phyloP scores from a whole-genome alignment of 2,329 filamentous ascomycete species.

The Nemania abortiva region DNA sequence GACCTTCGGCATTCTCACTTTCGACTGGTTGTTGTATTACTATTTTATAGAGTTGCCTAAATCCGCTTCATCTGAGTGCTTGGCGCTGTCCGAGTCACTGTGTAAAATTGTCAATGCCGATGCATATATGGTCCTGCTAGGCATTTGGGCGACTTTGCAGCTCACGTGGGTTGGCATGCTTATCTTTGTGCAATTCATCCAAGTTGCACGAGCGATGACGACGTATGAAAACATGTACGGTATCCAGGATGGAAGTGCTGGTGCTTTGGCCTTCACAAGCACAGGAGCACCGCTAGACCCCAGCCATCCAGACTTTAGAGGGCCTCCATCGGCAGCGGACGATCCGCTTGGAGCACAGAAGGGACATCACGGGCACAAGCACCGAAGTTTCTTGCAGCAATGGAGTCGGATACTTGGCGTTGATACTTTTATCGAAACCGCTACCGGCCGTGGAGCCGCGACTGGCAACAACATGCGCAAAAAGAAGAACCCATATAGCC shows the following conservation, averaged over 20 bases:
- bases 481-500: conserved; percentile 84
- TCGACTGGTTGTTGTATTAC: conserved; percentile 78
- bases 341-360: conserved; percentile 55
- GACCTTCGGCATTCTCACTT: conserved; percentile 77
- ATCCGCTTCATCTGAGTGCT: conserved; percentile 71
- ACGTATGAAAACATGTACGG: conserved; percentile 97
- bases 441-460: conserved; percentile 83
- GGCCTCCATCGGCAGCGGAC: conserved; percentile 57
- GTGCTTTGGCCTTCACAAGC: conserved; percentile 77
- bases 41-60: conserved; percentile 74
- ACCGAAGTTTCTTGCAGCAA: conserved; percentile 77
- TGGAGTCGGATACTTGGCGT: conserved; percentile 90
- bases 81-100: conserved; percentile 77
- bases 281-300: conserved; percentile 79
- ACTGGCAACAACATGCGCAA: conserved; percentile 63
- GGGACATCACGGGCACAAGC: conserved; percentile 62
- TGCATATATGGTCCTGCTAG: conserved; percentile 83
- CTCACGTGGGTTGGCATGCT: conserved; percentile 98
- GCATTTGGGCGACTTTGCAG: conserved; percentile 84
- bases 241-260: conserved; percentile 70
- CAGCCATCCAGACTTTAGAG: conserved; percentile 70
- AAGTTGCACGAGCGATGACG: conserved; percentile 91
- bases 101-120: conserved; percentile 85
- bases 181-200: conserved; percentile 90
- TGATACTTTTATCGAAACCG: conserved; percentile 93